Percentiles rank a stretch among this genome's conserved stretches.
Evolutionary conservation across 345 rosid genomes (phyloP).

Genomic region (Eucalyptus microcorys): DNA sequence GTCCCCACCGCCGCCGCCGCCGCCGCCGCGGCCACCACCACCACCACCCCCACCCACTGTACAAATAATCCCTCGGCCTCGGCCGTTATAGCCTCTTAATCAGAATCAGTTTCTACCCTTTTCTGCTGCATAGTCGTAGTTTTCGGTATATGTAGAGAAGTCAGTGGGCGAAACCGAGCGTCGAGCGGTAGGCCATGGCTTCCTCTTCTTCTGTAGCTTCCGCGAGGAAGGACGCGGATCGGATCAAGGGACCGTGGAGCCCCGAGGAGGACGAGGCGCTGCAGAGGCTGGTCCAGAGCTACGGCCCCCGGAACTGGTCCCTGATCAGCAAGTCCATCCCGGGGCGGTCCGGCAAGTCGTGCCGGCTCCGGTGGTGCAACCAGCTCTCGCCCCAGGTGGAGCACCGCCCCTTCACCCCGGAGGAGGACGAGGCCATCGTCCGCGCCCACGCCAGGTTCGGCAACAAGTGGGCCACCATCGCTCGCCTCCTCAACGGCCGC

Average conservation of each 20-base stretch:
- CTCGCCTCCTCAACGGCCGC: constrained; percentile 65
- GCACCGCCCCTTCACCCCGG: constrained; percentile 55
- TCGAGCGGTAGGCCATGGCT: not conserved
- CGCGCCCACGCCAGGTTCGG: constrained; percentile 65
- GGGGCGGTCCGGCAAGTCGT: constrained; percentile 75
- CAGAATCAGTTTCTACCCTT: not conserved
- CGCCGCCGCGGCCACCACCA: not conserved
- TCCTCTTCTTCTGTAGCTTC: not conserved
- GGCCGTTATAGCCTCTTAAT: not conserved
- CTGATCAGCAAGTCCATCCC: constrained; percentile 74
- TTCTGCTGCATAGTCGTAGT: not conserved
- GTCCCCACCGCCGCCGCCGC: not conserved
- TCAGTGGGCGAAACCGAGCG: not conserved
- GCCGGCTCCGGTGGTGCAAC: constrained; percentile 78
- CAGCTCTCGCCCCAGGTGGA: constrained; percentile 81
- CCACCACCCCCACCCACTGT: not conserved
- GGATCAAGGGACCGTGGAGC: constrained; percentile 88
- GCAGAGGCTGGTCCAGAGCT: constrained; percentile 40
- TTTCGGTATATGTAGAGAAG: not conserved
- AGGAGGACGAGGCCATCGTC: constrained; percentile 54
- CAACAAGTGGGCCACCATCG: constrained; percentile 81
- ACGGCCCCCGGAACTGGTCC: constrained; percentile 77
- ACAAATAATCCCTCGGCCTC: not conserved
- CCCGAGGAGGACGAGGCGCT: constrained; percentile 73
- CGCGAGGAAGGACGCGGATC: constrained; percentile 36